These are phyloP conservation scores for Stentor roeselii DNA, from an alignment of 73 alveolate species.

Conservation along the genomic window DNA sequence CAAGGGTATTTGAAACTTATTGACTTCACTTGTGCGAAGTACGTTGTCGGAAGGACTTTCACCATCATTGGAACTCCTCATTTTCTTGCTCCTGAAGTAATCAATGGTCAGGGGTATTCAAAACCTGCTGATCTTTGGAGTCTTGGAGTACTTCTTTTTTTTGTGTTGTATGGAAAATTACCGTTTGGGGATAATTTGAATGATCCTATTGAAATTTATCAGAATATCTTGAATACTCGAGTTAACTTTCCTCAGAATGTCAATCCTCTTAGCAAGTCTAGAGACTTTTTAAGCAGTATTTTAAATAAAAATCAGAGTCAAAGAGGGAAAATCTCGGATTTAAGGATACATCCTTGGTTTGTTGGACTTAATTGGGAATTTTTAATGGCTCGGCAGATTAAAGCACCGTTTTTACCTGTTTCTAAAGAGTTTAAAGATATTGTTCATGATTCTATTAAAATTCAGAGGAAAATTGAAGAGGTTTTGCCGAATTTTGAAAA, in stretches of 20 bases:
- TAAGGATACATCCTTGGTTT: background rate
- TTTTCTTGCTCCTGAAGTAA: slow-evolving; percentile 60
- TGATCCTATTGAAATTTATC: slow-evolving; percentile 21
- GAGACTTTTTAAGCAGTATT: slow-evolving; percentile 28
- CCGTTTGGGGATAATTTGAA: slow-evolving; percentile 11
- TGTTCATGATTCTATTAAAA: background rate
- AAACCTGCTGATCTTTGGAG: slow-evolving; percentile 19
- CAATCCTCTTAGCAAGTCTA: background rate
- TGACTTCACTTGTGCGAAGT: slow-evolving; percentile 77
- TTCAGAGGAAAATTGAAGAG: background rate
- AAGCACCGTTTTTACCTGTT: slow-evolving; percentile 28
- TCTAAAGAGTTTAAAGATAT: background rate
- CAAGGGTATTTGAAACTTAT: slow-evolving; percentile 74
- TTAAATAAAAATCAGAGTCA: background rate
- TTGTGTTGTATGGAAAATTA: background rate
- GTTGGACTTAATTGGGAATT: background rate
- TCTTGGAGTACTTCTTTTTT: background rate
- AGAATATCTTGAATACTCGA: background rate
- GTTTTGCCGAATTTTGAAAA: background rate
- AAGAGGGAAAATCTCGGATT: background rate
- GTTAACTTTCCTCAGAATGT: background rate
- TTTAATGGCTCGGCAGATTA: background rate
- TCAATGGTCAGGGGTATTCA: slow-evolving; percentile 30
- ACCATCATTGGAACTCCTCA: slow-evolving; percentile 63
- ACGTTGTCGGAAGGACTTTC: slow-evolving; percentile 49